These are phyloP conservation scores for Tagetes erecta DNA, from an alignment of 129 eudicot species.

Conservation along the genomic window DNA sequence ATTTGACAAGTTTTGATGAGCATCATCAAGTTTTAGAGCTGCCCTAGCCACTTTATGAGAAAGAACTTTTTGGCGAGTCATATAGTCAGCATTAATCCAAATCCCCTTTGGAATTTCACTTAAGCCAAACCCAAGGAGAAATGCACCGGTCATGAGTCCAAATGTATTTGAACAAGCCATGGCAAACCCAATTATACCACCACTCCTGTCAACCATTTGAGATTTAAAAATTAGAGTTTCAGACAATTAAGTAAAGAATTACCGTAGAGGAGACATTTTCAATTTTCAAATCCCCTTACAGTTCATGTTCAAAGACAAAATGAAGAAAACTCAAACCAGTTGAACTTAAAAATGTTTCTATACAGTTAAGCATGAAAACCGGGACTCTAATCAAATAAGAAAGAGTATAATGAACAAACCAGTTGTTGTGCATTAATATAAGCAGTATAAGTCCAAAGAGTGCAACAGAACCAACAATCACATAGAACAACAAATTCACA, in stretches of 20 bases:
- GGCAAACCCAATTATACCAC: constrained; percentile 78
- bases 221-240: background rate
- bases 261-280: background rate
- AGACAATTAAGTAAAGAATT: background rate
- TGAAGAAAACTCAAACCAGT: background rate
- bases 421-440: constrained; percentile 50
- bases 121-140: constrained; percentile 93
- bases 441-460: constrained; percentile 76
- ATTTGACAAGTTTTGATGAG: constrained; percentile 87
- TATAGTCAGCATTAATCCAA: constrained; percentile 77
- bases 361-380: constrained; percentile 8
- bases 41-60: constrained; percentile 88
- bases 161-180: constrained; percentile 99
- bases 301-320: background rate
- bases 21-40: constrained; percentile 89
- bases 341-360: background rate
- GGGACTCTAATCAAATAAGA: constrained; percentile 1
- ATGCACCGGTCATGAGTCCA: constrained; percentile 96
- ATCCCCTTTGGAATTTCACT: constrained; percentile 90
- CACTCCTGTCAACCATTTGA: constrained; percentile 51
- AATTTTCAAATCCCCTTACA: background rate
- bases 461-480: constrained; percentile 61
- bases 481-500: constrained; percentile 69
- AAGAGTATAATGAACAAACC: constrained; percentile 50
- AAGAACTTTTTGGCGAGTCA: constrained; percentile 64